A percentile compares a stretch with the other conserved stretches of the same genome.
Evolutionary conservation across 495 filamentous ascomycete species (phyloP).

Genomic region (Aspergillus kassunensis): DNA sequence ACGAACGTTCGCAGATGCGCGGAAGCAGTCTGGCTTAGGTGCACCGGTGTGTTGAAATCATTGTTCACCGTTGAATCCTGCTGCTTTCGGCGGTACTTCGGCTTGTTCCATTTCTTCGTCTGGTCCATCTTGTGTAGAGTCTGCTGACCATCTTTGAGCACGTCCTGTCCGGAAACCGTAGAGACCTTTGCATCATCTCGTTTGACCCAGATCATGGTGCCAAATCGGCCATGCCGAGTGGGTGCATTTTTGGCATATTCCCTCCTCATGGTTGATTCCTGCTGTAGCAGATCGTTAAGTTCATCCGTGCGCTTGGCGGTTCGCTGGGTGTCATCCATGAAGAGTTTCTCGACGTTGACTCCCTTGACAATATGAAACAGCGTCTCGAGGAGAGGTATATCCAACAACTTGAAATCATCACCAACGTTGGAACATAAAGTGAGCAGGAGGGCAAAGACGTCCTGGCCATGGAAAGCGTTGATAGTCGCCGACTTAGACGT

Average conservation of each 20-base stretch:
- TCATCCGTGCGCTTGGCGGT: constrained; percentile 65
- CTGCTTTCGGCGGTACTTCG: constrained; percentile 58
- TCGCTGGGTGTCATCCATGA: constrained; percentile 72
- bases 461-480: constrained; percentile 82
- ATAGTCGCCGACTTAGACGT: constrained; percentile 84
- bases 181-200: constrained; percentile 73
- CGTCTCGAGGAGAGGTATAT: constrained; percentile 80
- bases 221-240: constrained; percentile 89
- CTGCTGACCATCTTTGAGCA: constrained; percentile 66
- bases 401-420: constrained; percentile 86
- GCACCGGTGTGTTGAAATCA: constrained; percentile 71
- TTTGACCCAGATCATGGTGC: constrained; percentile 97
- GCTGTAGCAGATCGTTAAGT: constrained; percentile 64
- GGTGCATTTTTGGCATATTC: constrained; percentile 76
- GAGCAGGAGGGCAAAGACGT: constrained; percentile 79
- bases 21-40: constrained; percentile 63
- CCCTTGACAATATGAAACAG: constrained; percentile 91
- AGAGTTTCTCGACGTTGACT: constrained; percentile 79
- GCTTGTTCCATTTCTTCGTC: constrained; percentile 84
- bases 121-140: constrained; percentile 85
- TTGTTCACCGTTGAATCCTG: constrained; percentile 58
- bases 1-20: constrained; percentile 76
- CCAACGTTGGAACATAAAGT: constrained; percentile 86
- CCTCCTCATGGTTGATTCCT: constrained; percentile 76
- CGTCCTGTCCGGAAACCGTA: constrained; percentile 83